Evolutionary conservation across 1,284 basidiomycete genomes (phyloP), one percentile per base, ranked within the genome.

Genomic region (Cutaneotrichosporon curvatum): DNA sequence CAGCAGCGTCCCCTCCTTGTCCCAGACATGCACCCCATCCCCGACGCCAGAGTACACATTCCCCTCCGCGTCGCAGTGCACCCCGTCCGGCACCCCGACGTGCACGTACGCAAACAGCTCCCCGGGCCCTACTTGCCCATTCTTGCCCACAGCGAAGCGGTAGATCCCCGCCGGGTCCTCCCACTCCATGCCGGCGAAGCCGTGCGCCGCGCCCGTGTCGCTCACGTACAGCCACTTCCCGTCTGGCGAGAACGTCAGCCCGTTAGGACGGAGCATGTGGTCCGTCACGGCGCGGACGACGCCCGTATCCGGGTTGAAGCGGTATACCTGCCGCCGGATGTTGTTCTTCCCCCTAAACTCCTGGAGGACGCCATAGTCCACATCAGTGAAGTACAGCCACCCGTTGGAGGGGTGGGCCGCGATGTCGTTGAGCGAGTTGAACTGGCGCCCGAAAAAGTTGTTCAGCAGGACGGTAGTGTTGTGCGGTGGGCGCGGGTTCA

Each of bases 391-490:
- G 45, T 53, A 53, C 37, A 53, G 20, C 43, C 48, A 50, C 21
- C 21, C 16, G 40, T 35, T 43, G 0, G 81, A 84, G 0, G 82
- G 82, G 50, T 85, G 82, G 4, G 87, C 73, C 58, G 83, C 85
- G 48, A 83, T 72, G 61, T 89, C 86, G 63, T 88, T 87, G 43
- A 87, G 68, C 1, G 84, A 84, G 69, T 84, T 86, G 72, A 87
- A 89, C 59, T 87, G 84, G 9, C 83, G 74, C 3, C 85, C 85
- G 57, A 78, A 83, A 61, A 75, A 82, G 67, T 83, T 85, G 71
- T 85, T 80, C 46, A 84, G 61, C 15, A 84, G 19, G 18, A 42
- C 40, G 28, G 16, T 12, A 12, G 40, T 41, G 46, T 83, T 81
- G 65, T 78, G 75, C 0, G 85, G 85, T 12, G 78, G 58, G 0